Conservation (phyloP, 176 grass and related monocot genomes). For the Panicum miliaceum region DNA sequence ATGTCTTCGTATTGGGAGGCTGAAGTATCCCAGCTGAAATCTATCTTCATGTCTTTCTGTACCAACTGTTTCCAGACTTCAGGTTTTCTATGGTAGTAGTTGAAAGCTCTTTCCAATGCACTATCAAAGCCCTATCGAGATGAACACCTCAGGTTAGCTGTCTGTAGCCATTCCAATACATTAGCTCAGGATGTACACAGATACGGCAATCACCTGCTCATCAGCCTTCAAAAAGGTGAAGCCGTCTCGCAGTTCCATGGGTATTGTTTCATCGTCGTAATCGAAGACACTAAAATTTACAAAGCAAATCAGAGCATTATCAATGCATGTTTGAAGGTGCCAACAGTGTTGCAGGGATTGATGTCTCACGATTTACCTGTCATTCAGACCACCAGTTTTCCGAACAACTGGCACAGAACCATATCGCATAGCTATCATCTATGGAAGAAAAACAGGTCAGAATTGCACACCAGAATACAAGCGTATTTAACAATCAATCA, state of each 20-base stretch:
- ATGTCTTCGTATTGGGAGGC: constrained; percentile 84
- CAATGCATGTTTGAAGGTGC: constrained; percentile 15
- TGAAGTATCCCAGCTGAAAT: constrained; percentile 91
- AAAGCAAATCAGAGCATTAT: constrained; percentile 24
- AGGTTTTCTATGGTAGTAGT: constrained; percentile 72
- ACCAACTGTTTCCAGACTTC: constrained; percentile 76
- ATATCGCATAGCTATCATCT: constrained; percentile 99
- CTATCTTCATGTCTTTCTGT: constrained; percentile 79
- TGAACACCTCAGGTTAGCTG: constrained; percentile 14
- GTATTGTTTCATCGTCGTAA: constrained; percentile 66
- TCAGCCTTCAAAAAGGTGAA: constrained; percentile 85
- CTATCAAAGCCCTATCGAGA: constrained; percentile 68
- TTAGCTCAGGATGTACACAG: not conserved
- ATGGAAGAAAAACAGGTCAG: constrained; percentile 21
- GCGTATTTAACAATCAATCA: constrained; percentile 17
- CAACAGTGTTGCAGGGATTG: not conserved
- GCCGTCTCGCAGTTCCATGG: constrained; percentile 71
- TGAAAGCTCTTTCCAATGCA: constrained; percentile 80
- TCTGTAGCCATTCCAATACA: not conserved
- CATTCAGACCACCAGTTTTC: constrained; percentile 92
- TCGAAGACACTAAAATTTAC: constrained; percentile 82
- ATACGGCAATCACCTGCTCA: constrained; percentile 66
- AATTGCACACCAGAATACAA: not conserved
- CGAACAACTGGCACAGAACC: constrained; percentile 93
- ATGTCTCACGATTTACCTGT: constrained; percentile 60